phyloP scores from a whole-genome alignment of 2,329 filamentous ascomycete species.

The Epichloe coenophiala region DNA sequence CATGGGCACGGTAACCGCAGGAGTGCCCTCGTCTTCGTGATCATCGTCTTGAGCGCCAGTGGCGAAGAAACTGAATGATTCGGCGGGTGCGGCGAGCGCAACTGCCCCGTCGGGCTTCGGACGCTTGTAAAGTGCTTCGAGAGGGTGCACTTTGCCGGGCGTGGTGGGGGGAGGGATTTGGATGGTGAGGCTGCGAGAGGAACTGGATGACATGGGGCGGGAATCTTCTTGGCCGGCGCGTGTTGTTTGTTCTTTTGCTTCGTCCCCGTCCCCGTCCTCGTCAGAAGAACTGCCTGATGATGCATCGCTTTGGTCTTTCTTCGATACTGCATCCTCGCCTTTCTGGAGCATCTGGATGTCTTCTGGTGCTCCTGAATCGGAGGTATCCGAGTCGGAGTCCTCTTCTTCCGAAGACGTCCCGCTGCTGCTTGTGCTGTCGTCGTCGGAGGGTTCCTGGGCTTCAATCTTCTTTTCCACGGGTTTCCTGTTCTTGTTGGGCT shows the following conservation, averaged over 20 bases:
- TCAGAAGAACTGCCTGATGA: slow-evolving; percentile 6
- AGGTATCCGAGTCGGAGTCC: slow-evolving; percentile 17
- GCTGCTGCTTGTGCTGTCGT: slow-evolving; percentile 27
- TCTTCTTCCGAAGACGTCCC: slow-evolving; percentile 21
- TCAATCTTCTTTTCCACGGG: slow-evolving; percentile 7
- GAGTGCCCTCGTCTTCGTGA: slow-evolving; percentile 28
- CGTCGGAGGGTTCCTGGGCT: neutral
- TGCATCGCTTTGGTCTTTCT: slow-evolving; percentile 8
- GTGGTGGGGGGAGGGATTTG: slow-evolving; percentile 39
- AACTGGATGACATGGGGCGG: slow-evolving; percentile 30
- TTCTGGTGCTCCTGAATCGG: slow-evolving; percentile 11
- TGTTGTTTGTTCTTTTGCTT: neutral
- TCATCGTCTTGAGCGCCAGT: slow-evolving; percentile 33
- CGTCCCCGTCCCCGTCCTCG: slow-evolving; percentile 7
- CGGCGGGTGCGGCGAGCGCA: slow-evolving; percentile 21
- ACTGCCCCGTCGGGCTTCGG: slow-evolving; percentile 30
- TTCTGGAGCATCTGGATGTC: slow-evolving; percentile 9
- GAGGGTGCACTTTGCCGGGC: slow-evolving; percentile 54
- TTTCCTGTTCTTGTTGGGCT: slow-evolving; percentile 12
- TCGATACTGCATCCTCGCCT: slow-evolving; percentile 9
- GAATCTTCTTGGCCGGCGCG: slow-evolving; percentile 17
- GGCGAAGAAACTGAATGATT: slow-evolving; percentile 68
- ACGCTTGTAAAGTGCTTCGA: slow-evolving; percentile 86
- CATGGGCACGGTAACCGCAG: slow-evolving; percentile 40
- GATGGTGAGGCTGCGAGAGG: slow-evolving; percentile 38